phyloP scores from a whole-genome alignment of 2,329 filamentous ascomycete species.

The Nannizzia gypsea region DNA sequence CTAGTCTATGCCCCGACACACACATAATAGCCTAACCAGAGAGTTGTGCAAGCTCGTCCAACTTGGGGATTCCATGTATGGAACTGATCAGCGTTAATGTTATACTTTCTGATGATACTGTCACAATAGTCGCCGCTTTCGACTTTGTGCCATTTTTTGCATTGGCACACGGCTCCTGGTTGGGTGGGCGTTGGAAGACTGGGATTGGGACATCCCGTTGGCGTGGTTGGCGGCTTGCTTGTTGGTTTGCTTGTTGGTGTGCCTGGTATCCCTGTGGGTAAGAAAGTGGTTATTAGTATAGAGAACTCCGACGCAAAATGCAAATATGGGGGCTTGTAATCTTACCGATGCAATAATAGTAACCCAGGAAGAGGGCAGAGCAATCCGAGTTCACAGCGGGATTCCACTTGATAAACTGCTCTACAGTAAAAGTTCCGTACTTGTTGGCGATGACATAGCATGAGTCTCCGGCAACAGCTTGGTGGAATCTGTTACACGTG shows the following conservation, averaged over 20 bases:
- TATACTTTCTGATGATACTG: conserved; percentile 15
- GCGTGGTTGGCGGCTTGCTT: neutral
- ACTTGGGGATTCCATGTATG: conserved; percentile 16
- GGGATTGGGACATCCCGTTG: neutral
- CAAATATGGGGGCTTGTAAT: neutral
- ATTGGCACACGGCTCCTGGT: conserved; percentile 16
- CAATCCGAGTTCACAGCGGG: conserved; percentile 5
- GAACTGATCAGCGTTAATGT: conserved; percentile 14
- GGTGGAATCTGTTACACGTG: neutral
- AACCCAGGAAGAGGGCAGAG: conserved; percentile 4
- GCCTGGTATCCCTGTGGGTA: conserved; percentile 9
- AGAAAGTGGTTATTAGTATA: neutral
- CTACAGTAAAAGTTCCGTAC: neutral
- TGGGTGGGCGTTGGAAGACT: conserved; percentile 9
- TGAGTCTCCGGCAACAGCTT: neutral
- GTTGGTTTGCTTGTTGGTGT: too few species aligned
- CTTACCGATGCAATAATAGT: conserved; percentile 8
- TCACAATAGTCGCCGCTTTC: conserved; percentile 17
- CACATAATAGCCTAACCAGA: conserved; percentile 1
- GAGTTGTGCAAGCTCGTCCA: neutral
- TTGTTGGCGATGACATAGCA: neutral
- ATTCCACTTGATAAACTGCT: conserved; percentile 6
- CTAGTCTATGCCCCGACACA: neutral
- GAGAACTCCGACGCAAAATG: conserved; percentile 5
- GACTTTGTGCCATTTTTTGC: conserved; percentile 19